Base-by-base conservation (phyloP, 768 basidiomycete genomes). In the Lactarius sanguifluus region DNA sequence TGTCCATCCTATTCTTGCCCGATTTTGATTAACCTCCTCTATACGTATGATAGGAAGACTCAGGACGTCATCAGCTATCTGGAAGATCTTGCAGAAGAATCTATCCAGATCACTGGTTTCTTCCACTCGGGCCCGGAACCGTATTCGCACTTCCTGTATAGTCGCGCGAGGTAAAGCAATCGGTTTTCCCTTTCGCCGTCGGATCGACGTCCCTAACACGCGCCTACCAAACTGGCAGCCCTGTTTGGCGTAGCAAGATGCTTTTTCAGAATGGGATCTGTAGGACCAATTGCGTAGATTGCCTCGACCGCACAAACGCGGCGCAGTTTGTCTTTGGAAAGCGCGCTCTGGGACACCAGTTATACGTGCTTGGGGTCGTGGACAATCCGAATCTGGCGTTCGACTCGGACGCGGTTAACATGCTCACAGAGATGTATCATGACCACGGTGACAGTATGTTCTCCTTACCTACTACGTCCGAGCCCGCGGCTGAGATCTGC, bases 351-450 rank as follows among this genome's bases (percentile, higher is more conserved):
- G 96, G 95, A 0, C 95, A 98, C 76, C 97, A 99, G 74, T 81
- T 99, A 9, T 93, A 96, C 75, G 96, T 95, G 0, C 85, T 99
- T 4, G 97, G 97, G 0, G 83, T 98, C 18, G 87, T 97, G 9
- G 86, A 89, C 23, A 87, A 80, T 64, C 95, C 96, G 0, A 87
- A 94, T 72, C 80, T 99, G 43, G 85, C 88, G 0, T 96, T 96
- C 73, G 94, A 96, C 72, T 94, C 91, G 12, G 96, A 96, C 75
- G 95, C 94, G 1, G 91, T 96, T 47, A 94, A 96, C 75, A 95
- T 98, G 86, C 74, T 99, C 71, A 98, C 95, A 4, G 94, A 97
- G 78, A 98, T 99, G 95, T 98, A 96, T 76, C 94, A 96, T 74
- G 94, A 97, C 75, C 95, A 97, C 71, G 94, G 94, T 1, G 94